Evolutionary conservation across 371 early-diverging fungal species (phyloP), one percentile per base, ranked within the genome.

Genomic region (Mucor piriformis): DNA sequence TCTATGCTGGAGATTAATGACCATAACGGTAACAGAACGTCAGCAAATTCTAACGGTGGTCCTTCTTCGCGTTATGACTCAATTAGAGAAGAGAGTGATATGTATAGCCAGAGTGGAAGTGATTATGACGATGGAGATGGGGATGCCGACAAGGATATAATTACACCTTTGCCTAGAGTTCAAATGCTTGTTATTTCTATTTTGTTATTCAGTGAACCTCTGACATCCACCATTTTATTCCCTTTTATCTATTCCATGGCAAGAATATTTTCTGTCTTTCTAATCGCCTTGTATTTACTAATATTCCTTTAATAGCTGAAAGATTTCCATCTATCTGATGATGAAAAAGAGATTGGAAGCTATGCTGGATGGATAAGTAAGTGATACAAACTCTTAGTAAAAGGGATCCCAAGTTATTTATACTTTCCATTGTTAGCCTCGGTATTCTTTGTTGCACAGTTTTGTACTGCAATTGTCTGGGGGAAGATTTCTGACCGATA

Each of bases 241-340:
- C 87, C 87, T 0, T 88, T 87, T 61, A 80, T 89, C 32, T 86
- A 86, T 51, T 84, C 85, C 51, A 80, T 76, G 80, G 85, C 82
- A 77, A 47, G 56, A 54, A 1, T 1, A 43, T 6, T 13, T 33
- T 21, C 35, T 21, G n/a, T 8, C 12, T 8, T 20, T 49, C 3
- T 13, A n/a, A n/a, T n/a, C n/a, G n/a, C n/a, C n/a, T 48, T 49
- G 23, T 35, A 58, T 32, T 54, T 46, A 38, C 38, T 38, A 38
- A 38, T 18, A 54, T 50, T 6, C 8, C 24, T 29, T 29, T 29
- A 8, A 34, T 54, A 79, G 87, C 68, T 89, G 10, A 72, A 74
- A 25, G 84, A 81, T 51, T 89, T 90, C 35, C 71, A 79, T 44
- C 55, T 89, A 3, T 79, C 84, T 2, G 72, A 85, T 20, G 82